Base-by-base conservation (phyloP, 352 stramenopile genomes). In the Phytophthora pistaciae region DNA sequence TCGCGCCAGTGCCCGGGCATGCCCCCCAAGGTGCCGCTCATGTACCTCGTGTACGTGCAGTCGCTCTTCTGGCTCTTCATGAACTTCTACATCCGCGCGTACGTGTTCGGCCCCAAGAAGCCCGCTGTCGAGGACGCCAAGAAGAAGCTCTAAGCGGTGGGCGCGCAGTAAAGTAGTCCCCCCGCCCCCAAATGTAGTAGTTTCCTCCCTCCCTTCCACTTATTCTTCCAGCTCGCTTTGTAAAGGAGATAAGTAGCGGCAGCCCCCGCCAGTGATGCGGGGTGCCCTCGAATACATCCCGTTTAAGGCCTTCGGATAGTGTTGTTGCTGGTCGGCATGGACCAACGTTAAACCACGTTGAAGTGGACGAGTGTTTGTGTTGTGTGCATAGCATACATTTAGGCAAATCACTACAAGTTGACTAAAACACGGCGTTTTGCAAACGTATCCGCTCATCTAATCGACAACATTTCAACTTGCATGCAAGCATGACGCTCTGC, bases 31-130 rank as follows among this genome's bases (percentile, higher is more conserved):
- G 82, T 99, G 46, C 91, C 85, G 2, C 66, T 85, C 18, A 80
- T 95, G 21, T 99, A 99, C 76, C 85, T 98, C 55, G 79, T 85
- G 55, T 99, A 99, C 80, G 98, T 99, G 77, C 77, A 99, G 64
- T 97, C 88, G 55, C 84, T 99, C 8, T 97, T 99, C 63, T 82
- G 96, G 60, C 82, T 99, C 14, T 99, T 99, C 82, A 87, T 92
- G 64, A 94, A 98, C 76, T 99, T 99, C 71, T 99, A 97, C 79
- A 86, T 98, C 48, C 75, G 90, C 60, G 97, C 90, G 49, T 99
- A 99, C 81, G 75, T 85, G 44, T 82, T 85, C 60, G 72, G 75
- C 57, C 56, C 68, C 55, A 85, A 83, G 75, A 81, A 81, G 42
- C 65, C 74, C 7, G 58, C 46, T 1, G 56, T 75, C 13, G 55